phyloP scores from a whole-genome alignment of 2,329 filamentous ascomycete species.

The Colletotrichum tanaceti region DNA sequence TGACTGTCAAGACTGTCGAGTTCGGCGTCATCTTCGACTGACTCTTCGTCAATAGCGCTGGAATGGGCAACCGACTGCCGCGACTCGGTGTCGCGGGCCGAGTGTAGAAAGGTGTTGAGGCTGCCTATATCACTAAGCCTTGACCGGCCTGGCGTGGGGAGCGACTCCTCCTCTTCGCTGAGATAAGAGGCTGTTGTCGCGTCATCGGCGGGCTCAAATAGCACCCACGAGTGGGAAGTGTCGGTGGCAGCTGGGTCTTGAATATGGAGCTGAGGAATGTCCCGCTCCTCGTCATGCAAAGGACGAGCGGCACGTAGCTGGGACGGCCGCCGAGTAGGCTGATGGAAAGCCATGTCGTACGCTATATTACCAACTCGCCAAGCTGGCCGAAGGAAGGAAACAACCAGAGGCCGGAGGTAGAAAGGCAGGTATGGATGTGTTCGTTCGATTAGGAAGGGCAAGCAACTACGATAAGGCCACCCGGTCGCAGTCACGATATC shows the following conservation, averaged over 20 bases:
- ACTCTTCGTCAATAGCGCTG: slow-evolving; percentile 51
- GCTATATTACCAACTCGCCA: slow-evolving; percentile 15
- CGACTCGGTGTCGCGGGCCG: slow-evolving; percentile 62
- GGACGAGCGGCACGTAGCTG: slow-evolving; percentile 59
- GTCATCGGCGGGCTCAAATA: slow-evolving; percentile 81
- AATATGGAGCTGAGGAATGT: slow-evolving; percentile 43
- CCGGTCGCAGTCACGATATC: slow-evolving; percentile 35
- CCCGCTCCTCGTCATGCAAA: slow-evolving; percentile 55
- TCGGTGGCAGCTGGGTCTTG: slow-evolving; percentile 42
- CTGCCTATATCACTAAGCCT: slow-evolving; percentile 85
- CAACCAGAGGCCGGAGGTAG: slow-evolving; percentile 7
- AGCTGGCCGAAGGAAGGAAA: slow-evolving; percentile 17
- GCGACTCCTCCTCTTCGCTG: slow-evolving; percentile 73
- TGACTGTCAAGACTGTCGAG: slow-evolving; percentile 95
- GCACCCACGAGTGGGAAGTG: slow-evolving; percentile 92
- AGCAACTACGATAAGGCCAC: slow-evolving; percentile 34
- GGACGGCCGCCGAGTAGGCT: slow-evolving; percentile 64
- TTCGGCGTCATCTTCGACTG: slow-evolving; percentile 76
- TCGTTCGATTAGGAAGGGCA: slow-evolving; percentile 28
- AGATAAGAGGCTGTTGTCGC: slow-evolving; percentile 73
- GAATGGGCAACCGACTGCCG: slow-evolving; percentile 54
- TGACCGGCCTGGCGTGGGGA: slow-evolving; percentile 76
- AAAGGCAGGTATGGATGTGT: slow-evolving; percentile 8
- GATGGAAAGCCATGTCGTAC: slow-evolving; percentile 68
- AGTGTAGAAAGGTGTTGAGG: slow-evolving; percentile 75